Conservation (phyloP, 1,284 basidiomycete species). For the Tylopilus sp. region DNA sequence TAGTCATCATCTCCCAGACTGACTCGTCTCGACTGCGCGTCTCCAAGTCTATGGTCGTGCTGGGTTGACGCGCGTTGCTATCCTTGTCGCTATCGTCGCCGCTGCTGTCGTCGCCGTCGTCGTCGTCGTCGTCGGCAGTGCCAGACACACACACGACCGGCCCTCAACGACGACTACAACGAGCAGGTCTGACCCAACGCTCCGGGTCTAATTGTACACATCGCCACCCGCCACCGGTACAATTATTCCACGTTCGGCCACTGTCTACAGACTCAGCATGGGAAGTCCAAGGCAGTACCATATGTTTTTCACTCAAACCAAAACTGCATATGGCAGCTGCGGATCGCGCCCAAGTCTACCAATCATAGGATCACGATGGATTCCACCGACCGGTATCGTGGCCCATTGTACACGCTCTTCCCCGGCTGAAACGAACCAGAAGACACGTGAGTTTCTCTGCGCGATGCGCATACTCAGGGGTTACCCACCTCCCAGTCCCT, state of each 20-base stretch:
- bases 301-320: conserved; percentile 13
- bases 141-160: conserved; percentile 16
- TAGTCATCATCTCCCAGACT: conserved; percentile 34
- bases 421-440: conserved; percentile 49
- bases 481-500: conserved; percentile 87
- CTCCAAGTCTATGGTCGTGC: no score
- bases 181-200: conserved; percentile 12
- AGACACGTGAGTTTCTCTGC: conserved; percentile 28
- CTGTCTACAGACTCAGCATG: not conserved
- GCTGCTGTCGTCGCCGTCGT: conserved; percentile 7
- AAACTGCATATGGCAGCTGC: conserved; percentile 11
- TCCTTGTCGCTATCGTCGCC: conserved; percentile 11
- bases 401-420: conserved; percentile 83
- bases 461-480: conserved; percentile 20
- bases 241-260: conserved; percentile 20
- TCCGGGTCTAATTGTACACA: conserved; percentile 29
- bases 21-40: conserved; percentile 38
- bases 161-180: conserved; percentile 12
- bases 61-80: no score
- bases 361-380: conserved; percentile 57
- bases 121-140: conserved; percentile 11
- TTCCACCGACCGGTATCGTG: conserved; percentile 70
- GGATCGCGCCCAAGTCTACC: conserved; percentile 21
- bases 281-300: conserved; percentile 18
- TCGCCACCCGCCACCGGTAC: conserved; percentile 35